These are phyloP conservation scores for Chiua sp. DNA, from an alignment of 1,284 basidiomycete species.

Conservation along the genomic window DNA sequence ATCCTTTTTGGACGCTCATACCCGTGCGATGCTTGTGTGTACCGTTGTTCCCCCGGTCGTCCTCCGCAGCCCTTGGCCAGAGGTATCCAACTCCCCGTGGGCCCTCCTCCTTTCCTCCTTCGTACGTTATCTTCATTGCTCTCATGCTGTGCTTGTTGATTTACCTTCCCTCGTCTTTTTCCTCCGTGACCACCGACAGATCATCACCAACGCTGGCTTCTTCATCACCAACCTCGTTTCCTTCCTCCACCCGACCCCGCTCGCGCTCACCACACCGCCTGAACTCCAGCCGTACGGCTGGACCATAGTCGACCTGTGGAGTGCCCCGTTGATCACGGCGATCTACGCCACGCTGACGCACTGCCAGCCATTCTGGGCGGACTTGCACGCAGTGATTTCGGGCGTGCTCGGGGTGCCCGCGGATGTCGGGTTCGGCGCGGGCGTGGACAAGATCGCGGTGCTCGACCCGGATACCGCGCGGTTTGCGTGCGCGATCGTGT, in stretches of 20 bases:
- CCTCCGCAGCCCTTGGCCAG: conserved; percentile 51
- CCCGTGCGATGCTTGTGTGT: conserved; percentile 73
- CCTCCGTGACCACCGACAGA: conserved; percentile 41
- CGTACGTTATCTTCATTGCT: conserved; percentile 44
- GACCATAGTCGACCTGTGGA: conserved; percentile 78
- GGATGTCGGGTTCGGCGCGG: neutral
- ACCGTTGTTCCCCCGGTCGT: conserved; percentile 71
- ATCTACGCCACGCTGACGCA: conserved; percentile 78
- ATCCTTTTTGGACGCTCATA: conserved; percentile 68
- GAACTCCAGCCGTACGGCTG: conserved; percentile 76
- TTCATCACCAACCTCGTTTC: conserved; percentile 73
- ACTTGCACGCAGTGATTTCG: conserved; percentile 54
- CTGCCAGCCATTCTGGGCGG: conserved; percentile 78
- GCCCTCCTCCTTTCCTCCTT: conserved; percentile 69
- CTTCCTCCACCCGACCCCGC: conserved; percentile 67
- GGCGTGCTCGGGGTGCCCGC: conserved; percentile 43
- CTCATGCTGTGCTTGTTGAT: too few relatives aligned
- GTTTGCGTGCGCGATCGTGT: conserved; percentile 66
- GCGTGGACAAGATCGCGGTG: conserved; percentile 43
- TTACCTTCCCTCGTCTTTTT: too few relatives aligned
- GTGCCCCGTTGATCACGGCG: conserved; percentile 70
- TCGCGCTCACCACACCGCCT: conserved; percentile 67
- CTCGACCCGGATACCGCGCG: conserved; percentile 65
- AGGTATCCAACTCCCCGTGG: conserved; percentile 69
- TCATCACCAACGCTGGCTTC: conserved; percentile 75